phyloP scores from a whole-genome alignment of 208 protist species.

The Wallacemonas sp. region DNA sequence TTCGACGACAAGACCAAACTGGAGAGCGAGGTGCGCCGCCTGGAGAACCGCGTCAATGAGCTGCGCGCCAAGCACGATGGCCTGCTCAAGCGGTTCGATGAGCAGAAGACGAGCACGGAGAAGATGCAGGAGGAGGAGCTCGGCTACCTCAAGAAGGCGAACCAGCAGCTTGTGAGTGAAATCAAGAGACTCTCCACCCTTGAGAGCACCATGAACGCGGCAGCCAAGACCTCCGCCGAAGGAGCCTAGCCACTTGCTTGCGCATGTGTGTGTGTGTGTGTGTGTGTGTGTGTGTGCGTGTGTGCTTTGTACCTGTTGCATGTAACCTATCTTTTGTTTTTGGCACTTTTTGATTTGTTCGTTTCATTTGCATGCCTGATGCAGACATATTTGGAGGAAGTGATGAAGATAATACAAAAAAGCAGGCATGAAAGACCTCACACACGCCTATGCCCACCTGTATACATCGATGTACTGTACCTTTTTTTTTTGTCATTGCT shows the following conservation, averaged over 20 bases:
- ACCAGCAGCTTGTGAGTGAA: constrained; percentile 86
- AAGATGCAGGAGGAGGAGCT: constrained; percentile 88
- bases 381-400: no score
- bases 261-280: neutral
- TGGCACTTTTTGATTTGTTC: neutral
- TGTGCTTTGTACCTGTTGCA: no score
- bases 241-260: neutral
- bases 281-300: neutral
- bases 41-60: constrained; percentile 88
- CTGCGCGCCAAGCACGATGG: constrained; percentile 82
- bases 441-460: no score
- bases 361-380: no score
- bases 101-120: constrained; percentile 65
- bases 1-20: constrained; percentile 66
- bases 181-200: constrained; percentile 81
- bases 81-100: constrained; percentile 79
- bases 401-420: no score
- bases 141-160: constrained; percentile 84
- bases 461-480: neutral
- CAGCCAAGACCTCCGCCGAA: constrained; percentile 1
- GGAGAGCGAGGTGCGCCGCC: constrained; percentile 82
- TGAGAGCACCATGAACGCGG: constrained; percentile 42
- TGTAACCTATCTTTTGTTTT: neutral
- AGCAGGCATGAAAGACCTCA: no score
- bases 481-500: no score